Base-by-base conservation (phyloP, 2,329 filamentous ascomycete genomes). In the Pestalotiopsis sp. region DNA sequence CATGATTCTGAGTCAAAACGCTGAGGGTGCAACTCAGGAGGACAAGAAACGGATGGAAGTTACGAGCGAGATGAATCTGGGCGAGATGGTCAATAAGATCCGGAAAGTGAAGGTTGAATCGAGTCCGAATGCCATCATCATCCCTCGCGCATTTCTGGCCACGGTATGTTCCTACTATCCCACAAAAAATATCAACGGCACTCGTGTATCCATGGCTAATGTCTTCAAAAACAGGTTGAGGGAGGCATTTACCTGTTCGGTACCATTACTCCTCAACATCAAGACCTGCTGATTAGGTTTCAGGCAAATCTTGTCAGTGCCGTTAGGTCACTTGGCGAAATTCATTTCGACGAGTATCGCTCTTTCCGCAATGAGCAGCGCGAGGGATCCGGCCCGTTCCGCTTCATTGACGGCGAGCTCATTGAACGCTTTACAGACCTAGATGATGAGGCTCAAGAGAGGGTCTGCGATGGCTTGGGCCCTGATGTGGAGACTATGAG, bases 11-110 rank as follows among this genome's bases (percentile, higher is more conserved):
- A 86, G 89, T 65, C 88, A 90, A 49, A 95, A 98, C 73, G 75
- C 83, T 2, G 85, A 90, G 2, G 93, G 92, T 0, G 90, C 94
- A 1, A 94, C 91, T 0, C 86, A 88, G 1, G 91, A 96, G 66
- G 94, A 97, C 73, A 88, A 86, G 69, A 87, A 87, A 64, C 86
- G 90, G 36, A 82, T 98, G 72, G 87, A 93, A 57, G 85, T 94
- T 4, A 93, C 89, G 0, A 91, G 92, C 69, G 95, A 98, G 79
- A 89, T 98, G 71, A 90, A 92, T 59, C 84, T 99, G 11, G 95
- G 96, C 1, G 95, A 99, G 79, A 94, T 96, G 88, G 93, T 98
- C 67, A 99, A 99, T 77, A 88, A 90, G 40, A 97, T 98, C 67
- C 88, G 91, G 25, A 89, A 89, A 36, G 88, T 98, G 20, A 85